Evolutionary conservation across 192 early-diverging fungal species (phyloP).

Genomic region (Oehlia diaphana): DNA sequence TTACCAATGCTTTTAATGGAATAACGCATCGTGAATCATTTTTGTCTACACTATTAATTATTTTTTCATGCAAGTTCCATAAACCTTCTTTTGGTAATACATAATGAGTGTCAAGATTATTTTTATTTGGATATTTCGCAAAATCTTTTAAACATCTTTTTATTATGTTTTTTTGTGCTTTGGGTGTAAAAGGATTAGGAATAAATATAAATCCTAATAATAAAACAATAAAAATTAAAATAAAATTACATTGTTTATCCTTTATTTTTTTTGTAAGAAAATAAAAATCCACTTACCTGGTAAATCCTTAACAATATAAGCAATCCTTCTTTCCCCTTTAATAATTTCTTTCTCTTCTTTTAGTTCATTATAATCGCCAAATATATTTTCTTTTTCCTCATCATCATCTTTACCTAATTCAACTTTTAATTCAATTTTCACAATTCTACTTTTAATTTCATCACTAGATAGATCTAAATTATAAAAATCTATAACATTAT

Average conservation of each 20-base stretch:
- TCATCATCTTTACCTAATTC: conserved; percentile 14
- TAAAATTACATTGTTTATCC: too few species aligned
- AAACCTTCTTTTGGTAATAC: conserved; percentile 58
- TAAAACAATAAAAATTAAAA: not conserved
- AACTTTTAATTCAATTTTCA: conserved; percentile 35
- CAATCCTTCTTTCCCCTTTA: conserved; percentile 15
- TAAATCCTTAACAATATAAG: conserved; percentile 41
- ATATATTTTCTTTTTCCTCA: not conserved
- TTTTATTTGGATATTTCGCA: conserved; percentile 74
- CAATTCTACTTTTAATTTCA: conserved; percentile 29
- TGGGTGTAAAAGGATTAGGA: conserved; percentile 70
- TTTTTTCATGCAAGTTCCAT: conserved; percentile 56
- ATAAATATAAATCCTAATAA: conserved; percentile 78
- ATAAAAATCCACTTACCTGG: conserved; percentile 30
- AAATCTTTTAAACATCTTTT: conserved; percentile 76
- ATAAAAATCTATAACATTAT: conserved; percentile 58
- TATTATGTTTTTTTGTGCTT: conserved; percentile 69
- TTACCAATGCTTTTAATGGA: conserved; percentile 30
- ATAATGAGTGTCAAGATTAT: conserved; percentile 91
- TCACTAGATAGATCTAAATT: conserved; percentile 25
- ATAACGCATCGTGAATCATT: conserved; percentile 37
- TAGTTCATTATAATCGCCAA: not conserved
- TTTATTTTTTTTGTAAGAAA: too few species aligned
- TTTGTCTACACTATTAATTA: conserved; percentile 26
- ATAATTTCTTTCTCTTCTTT: not conserved